Evolutionary conservation across 108 stramenopile species (phyloP).

Genomic region (Cyclotella sp.): DNA sequence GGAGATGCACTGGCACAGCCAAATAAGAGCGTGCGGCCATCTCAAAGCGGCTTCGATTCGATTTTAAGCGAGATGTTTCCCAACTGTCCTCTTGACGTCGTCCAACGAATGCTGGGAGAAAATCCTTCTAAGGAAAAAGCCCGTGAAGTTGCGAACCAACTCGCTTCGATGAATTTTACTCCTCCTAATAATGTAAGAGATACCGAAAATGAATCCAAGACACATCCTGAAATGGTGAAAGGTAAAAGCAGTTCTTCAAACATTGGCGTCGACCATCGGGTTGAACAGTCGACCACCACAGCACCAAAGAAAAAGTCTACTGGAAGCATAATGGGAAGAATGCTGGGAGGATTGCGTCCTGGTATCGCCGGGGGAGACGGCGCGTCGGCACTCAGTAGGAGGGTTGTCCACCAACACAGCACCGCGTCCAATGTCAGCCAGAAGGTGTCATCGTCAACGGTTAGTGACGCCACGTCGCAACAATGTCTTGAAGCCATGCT

Average conservation of each 20-base stretch:
- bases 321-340: constrained; percentile 30
- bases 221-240: not conserved
- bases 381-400: constrained; percentile 10
- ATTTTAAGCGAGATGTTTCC: constrained; percentile 80
- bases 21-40: not conserved
- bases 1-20: not conserved
- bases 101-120: constrained; percentile 60
- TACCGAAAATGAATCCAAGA: constrained; percentile 2
- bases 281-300: constrained; percentile 6
- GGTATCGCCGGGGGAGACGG: constrained; percentile 8
- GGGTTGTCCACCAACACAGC: constrained; percentile 20
- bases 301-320: constrained; percentile 26
- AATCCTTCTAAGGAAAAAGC: constrained; percentile 67
- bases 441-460: constrained; percentile 33
- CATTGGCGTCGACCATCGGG: not conserved
- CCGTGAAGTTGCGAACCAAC: constrained; percentile 60
- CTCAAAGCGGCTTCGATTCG: constrained; percentile 50
- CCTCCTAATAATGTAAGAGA: not conserved
- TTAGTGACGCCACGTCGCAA: constrained; percentile 57
- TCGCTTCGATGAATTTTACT: constrained; percentile 31
- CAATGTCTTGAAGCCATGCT: constrained; percentile 69
- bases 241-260: not conserved
- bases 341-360: constrained; percentile 28
- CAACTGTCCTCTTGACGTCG: constrained; percentile 46
- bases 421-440: not conserved